Base-by-base conservation (phyloP, 1,284 basidiomycete genomes). In the Wolfiporia cocos region DNA sequence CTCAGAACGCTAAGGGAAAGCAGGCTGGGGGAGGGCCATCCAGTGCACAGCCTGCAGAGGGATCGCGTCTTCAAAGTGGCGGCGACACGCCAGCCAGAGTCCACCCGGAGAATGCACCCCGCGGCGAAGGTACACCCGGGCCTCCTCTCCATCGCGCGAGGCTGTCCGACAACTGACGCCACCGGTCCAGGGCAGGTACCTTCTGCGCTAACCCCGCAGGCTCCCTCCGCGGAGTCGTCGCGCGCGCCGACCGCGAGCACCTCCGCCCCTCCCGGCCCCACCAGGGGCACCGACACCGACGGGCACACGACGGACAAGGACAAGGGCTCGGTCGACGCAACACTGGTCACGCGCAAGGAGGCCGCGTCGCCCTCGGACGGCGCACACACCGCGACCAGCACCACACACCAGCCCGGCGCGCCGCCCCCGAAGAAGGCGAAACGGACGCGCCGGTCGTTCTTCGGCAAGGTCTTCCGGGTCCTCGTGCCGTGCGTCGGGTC, bases 401-500 rank as follows among this genome's bases (percentile, higher is more conserved):
- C 58, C 28, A 51, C 54, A 24, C 60, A 61, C 30, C 52, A 44
- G 28, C 41, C 49, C 14, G 57, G 45, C 31, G 45, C 43, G 39
- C 37, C 42, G 40, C 47, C 40, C 49, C 14, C 48, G 38, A 43
- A 44, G 46, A 44, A 43, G 40, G 40, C 48, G 43, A 47, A 52
- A 63, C 53, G 49, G 31, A 46, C 54, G 50, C 58, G 52, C 48
- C 58, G 56, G 49, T 71, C 71, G 26, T 58, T 76, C 46, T 61
- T 76, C 37, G 65, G 68, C 41, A 70, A 66, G 50, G 56, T 76
- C 30, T 57, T 76, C 40, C 66, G 66, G 44, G 71, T 67, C 41
- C 63, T 76, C 39, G 66, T 76, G 22, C 74, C 73, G 17, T 77
- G 74, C 44, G 62, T 74, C 37, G 65, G 66, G 14, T 64, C 72